These are phyloP conservation scores for Massarina eburnea DNA, from an alignment of 2,329 filamentous ascomycete genomes.

Conservation along the genomic window DNA sequence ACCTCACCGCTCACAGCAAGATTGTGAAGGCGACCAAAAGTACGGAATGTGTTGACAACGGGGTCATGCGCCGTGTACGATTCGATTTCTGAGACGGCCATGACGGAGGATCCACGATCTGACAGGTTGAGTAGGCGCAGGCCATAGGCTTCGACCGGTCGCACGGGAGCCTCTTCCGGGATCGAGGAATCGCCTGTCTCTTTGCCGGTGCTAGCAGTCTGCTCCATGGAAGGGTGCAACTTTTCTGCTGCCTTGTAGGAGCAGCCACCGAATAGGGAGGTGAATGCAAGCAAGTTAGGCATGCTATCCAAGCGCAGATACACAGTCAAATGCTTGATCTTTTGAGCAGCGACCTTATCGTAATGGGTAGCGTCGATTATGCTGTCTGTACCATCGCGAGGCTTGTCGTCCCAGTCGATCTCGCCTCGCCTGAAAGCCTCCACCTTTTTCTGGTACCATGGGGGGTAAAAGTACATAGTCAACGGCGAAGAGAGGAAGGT, in stretches of 20 bases:
- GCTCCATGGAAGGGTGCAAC: constrained; percentile 41
- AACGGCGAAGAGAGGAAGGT: constrained; percentile 83
- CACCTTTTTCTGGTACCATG: constrained; percentile 73
- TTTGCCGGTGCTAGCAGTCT: constrained; percentile 25
- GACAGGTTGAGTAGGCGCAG: constrained; percentile 85
- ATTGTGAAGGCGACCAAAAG: constrained; percentile 82
- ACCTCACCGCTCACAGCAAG: constrained; percentile 81
- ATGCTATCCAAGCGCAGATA: constrained; percentile 85
- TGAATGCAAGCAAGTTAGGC: constrained; percentile 77
- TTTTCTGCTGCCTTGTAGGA: constrained; percentile 44
- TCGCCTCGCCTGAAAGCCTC: constrained; percentile 78
- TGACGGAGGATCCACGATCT: constrained; percentile 91
- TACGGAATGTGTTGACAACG: constrained; percentile 86
- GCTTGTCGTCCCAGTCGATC: constrained; percentile 80
- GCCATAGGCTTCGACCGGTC: constrained; percentile 73
- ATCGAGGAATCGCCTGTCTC: constrained; percentile 20
- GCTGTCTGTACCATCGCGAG: constrained; percentile 42
- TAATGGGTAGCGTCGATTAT: constrained; percentile 46
- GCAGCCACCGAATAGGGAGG: constrained; percentile 71
- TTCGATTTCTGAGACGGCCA: constrained; percentile 84
- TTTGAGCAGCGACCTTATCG: constrained; percentile 53
- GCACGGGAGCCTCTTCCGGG: constrained; percentile 30
- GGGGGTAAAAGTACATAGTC: constrained; percentile 72
- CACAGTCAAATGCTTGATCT: constrained; percentile 69
- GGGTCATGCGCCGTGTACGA: constrained; percentile 69